These are phyloP conservation scores for Malassezia vespertilionis DNA, from an alignment of 1,284 basidiomycete genomes.

Conservation along the genomic window DNA sequence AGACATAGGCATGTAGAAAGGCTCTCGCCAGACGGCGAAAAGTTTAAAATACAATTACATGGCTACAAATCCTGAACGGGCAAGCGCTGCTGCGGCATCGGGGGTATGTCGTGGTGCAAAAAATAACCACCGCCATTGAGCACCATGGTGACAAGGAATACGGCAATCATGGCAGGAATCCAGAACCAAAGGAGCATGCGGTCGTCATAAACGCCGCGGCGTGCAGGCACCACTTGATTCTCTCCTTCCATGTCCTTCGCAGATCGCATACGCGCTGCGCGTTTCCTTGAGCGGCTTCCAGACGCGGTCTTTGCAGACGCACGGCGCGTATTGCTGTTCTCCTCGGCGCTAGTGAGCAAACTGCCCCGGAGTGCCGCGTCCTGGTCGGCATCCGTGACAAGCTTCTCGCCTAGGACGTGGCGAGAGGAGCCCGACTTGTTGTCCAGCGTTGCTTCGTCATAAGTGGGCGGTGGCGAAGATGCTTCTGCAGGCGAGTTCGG, in stretches of 20 bases:
- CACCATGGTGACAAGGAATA: conserved; percentile 16
- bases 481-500: neutral
- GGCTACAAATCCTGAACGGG: no score
- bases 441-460: conserved; percentile 16
- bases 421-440: conserved; percentile 4
- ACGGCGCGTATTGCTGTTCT: neutral
- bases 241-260: neutral
- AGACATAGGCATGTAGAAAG: no score
- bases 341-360: neutral
- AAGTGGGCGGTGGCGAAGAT: conserved; percentile 14
- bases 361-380: neutral
- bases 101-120: neutral
- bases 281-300: neutral
- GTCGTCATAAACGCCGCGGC: conserved; percentile 55
- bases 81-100: no score
- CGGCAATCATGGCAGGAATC: conserved; percentile 64
- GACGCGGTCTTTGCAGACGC: neutral
- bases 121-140: neutral
- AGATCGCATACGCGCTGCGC: neutral
- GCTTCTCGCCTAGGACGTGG: conserved; percentile 14
- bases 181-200: conserved; percentile 86
- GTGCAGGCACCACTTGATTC: neutral
- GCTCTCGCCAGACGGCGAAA: no score
- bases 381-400: conserved; percentile 1
- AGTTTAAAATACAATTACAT: no score